Percentiles rank a stretch among this genome's conserved stretches.
phyloP scores from a whole-genome alignment of 2,329 filamentous ascomycete genomes.

The Chrysoporthe deuterocubensis region DNA sequence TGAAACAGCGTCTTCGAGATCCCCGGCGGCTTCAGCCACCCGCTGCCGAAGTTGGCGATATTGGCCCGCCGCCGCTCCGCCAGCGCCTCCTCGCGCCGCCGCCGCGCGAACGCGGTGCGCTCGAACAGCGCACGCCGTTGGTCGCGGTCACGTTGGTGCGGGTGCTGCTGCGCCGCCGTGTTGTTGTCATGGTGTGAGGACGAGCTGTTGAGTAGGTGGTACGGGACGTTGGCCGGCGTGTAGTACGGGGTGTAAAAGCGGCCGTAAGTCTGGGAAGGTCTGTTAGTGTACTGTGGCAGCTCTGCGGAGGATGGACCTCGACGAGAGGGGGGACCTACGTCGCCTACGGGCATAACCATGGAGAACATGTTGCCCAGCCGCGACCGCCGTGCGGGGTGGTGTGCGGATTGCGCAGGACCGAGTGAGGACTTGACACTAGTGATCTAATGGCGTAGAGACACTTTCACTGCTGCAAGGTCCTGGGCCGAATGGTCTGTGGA shows the following conservation, averaged over 20 bases:
- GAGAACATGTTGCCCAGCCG: constrained; percentile 55
- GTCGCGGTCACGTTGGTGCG: constrained; percentile 44
- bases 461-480: not conserved
- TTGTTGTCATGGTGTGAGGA: constrained; percentile 27
- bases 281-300: constrained; percentile 31
- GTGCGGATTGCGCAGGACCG: not conserved
- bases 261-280: constrained; percentile 62
- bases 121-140: constrained; percentile 42
- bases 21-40: constrained; percentile 89
- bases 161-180: constrained; percentile 29
- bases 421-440: not conserved
- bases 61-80: constrained; percentile 78
- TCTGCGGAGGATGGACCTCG: not conserved
- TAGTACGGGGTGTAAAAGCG: constrained; percentile 74
- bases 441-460: not conserved
- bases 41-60: constrained; percentile 83
- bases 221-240: constrained; percentile 42
- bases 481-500: not conserved
- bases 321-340: constrained; percentile 54
- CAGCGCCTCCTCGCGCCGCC: constrained; percentile 76
- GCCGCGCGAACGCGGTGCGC: constrained; percentile 67
- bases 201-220: constrained; percentile 30
- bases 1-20: constrained; percentile 88
- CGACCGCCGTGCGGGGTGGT: constrained; percentile 9
- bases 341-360: constrained; percentile 64